A percentile compares a stretch with the other conserved stretches of the same genome.
phyloP scores from a whole-genome alignment of 129 eudicot genomes.

The Apium graveolens region DNA sequence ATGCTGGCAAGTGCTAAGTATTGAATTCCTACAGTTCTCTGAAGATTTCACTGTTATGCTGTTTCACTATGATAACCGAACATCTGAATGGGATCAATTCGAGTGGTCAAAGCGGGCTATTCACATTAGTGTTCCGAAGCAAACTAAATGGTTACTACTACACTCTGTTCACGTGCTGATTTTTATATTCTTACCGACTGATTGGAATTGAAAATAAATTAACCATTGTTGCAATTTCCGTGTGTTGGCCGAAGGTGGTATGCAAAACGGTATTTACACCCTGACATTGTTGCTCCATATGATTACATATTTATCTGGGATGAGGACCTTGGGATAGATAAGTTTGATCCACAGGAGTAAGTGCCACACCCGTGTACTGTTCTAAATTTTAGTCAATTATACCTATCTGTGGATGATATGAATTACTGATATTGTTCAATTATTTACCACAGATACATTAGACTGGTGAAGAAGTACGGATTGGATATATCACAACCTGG shows the following conservation, averaged over 20 bases:
- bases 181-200: neutral
- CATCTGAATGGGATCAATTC: slow-evolving; percentile 75
- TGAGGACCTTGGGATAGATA: slow-evolving; percentile 74
- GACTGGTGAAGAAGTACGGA: slow-evolving; percentile 54
- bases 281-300: slow-evolving; percentile 72
- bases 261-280: slow-evolving; percentile 87
- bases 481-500: slow-evolving; percentile 89
- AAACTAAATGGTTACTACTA: slow-evolving; percentile 60
- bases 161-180: neutral
- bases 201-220: neutral
- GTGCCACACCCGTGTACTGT: slow-evolving; percentile 3
- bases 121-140: slow-evolving; percentile 65
- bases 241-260: slow-evolving; percentile 61
- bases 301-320: slow-evolving; percentile 91
- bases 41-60: slow-evolving; percentile 59
- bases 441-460: slow-evolving; percentile 44
- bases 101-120: slow-evolving; percentile 92
- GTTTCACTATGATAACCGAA: slow-evolving; percentile 80
- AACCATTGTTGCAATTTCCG: neutral
- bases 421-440: neutral
- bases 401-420: neutral
- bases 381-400: neutral
- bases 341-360: slow-evolving; percentile 65
- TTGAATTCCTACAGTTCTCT: slow-evolving; percentile 45
- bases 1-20: neutral